A percentile compares a stretch with the other conserved stretches of the same genome.
These are phyloP conservation scores for Rusavskia elegans DNA, from an alignment of 495 filamentous ascomycete species.

Conservation along the genomic window DNA sequence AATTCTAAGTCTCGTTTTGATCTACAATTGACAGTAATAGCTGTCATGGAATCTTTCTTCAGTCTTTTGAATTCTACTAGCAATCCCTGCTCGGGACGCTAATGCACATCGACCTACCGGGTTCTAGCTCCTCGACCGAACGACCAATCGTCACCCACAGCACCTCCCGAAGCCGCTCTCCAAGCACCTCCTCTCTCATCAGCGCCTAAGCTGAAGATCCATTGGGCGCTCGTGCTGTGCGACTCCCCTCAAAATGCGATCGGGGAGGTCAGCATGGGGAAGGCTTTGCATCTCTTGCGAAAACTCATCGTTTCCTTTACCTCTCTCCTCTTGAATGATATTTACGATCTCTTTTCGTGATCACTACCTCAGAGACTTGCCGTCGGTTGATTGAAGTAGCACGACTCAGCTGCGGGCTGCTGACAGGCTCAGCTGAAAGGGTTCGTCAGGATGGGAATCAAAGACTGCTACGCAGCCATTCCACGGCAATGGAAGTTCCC, in stretches of 20 bases:
- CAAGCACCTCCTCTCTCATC: background rate
- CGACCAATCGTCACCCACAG: background rate
- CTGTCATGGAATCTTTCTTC: too few species aligned
- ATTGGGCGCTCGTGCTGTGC: background rate
- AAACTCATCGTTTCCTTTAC: background rate
- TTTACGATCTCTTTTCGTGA: background rate
- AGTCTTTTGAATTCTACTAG: too few species aligned
- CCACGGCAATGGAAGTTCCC: slow-evolving; percentile 49
- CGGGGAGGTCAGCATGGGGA: background rate
- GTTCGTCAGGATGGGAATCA: slow-evolving; percentile 3
- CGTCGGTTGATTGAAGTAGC: too few species aligned
- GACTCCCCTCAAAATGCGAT: background rate
- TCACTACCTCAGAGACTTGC: too few species aligned
- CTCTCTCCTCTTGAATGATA: background rate
- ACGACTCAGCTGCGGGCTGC: too few species aligned
- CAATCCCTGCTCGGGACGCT: background rate
- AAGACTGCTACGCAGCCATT: slow-evolving; percentile 7
- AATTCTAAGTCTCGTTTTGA: too few species aligned
- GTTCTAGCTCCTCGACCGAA: too few species aligned
- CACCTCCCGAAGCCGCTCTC: slow-evolving; percentile 1
- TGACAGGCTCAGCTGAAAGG: background rate
- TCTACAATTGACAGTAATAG: too few species aligned
- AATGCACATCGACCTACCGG: too few species aligned
- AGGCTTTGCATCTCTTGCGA: slow-evolving; percentile 1
- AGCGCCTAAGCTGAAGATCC: background rate